Base-by-base conservation (phyloP, 129 eudicot genomes). In the Artemisia annua region DNA sequence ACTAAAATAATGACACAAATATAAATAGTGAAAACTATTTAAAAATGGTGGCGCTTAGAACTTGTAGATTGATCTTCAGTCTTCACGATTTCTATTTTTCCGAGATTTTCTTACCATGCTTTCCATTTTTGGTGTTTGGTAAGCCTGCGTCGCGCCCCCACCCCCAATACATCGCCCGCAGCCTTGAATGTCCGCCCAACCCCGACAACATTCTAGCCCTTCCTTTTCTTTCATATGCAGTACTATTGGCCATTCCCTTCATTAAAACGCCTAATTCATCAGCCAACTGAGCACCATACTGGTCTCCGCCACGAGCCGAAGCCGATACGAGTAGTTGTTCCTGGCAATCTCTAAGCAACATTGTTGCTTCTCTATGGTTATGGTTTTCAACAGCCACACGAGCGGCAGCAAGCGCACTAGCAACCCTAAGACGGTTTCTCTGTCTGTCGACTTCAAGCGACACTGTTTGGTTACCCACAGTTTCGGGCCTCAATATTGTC, bases 181-280 rank as follows among this genome's bases (percentile, higher is more conserved):
- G 98, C 95, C 91, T 87, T 14, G 95, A 89, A 65, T 92, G 98
- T 48, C 96, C 89, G 59, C 95, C 89, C 80, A 87, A 54, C 20
- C 96, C 95, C 7, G 98, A 89, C 72, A 92, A 67, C 20, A 87
- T 89, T 39, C 87, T 89, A 52, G 96, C 98, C 85, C 96, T 76
- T 0, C 98, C 98, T 0, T 90, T 75, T 2, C 86, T 16, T 78
- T 92, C 98, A 5, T 92, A 92, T 7, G 82, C 83, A 1, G 73
- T 88, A 8, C 84, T 79, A 49, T 80, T 92, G 0, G 80, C 87
- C 97, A 87, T 89, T 78, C 94, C 79, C 78, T 86, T 93, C 63
- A 83, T 82, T 89, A 91, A 86, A 74, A 88, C 93, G 69, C 67
- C 64, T 66, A 92, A 50, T 19, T 92, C 97, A 48, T 89, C 91